These are phyloP conservation scores for Vigna angularis DNA, from an alignment of 306 rosid genomes.

Conservation along the genomic window DNA sequence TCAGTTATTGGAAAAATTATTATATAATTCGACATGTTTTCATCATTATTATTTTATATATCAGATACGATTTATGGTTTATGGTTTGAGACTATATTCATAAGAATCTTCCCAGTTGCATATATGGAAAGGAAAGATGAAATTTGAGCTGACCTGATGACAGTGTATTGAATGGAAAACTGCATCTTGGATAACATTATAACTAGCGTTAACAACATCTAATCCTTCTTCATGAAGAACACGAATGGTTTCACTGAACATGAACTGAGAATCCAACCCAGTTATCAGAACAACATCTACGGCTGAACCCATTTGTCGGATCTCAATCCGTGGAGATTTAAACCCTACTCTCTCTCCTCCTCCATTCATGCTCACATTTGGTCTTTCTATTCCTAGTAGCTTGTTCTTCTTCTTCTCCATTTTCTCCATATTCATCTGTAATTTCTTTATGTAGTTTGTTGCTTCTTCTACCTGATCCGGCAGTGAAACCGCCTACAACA, in stretches of 20 bases:
- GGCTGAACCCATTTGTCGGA: constrained; percentile 58
- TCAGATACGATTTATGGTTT: too few species aligned
- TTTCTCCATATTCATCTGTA: constrained; percentile 65
- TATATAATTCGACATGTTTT: too few species aligned
- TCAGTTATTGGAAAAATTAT: neutral
- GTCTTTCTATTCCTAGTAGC: constrained; percentile 47
- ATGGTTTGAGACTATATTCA: too few species aligned
- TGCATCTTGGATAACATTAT: constrained; percentile 50
- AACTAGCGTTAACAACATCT: constrained; percentile 67
- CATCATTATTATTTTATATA: too few species aligned
- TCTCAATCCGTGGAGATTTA: constrained; percentile 61
- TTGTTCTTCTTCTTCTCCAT: constrained; percentile 66
- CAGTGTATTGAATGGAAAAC: constrained; percentile 68
- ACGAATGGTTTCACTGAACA: constrained; percentile 60
- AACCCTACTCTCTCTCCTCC: neutral
- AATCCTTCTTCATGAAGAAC: constrained; percentile 69
- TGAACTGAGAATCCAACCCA: constrained; percentile 60
- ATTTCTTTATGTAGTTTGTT: constrained; percentile 66
- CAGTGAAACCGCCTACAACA: constrained; percentile 55
- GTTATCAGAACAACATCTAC: constrained; percentile 62
- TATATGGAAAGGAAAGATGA: too few species aligned
- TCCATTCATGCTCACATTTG: constrained; percentile 6
- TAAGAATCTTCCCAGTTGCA: too few species aligned
- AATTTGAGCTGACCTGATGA: constrained; percentile 48
- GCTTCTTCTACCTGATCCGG: constrained; percentile 72